Conservation (phyloP, 768 basidiomycete genomes). For the Tulasnella sp. region DNA sequence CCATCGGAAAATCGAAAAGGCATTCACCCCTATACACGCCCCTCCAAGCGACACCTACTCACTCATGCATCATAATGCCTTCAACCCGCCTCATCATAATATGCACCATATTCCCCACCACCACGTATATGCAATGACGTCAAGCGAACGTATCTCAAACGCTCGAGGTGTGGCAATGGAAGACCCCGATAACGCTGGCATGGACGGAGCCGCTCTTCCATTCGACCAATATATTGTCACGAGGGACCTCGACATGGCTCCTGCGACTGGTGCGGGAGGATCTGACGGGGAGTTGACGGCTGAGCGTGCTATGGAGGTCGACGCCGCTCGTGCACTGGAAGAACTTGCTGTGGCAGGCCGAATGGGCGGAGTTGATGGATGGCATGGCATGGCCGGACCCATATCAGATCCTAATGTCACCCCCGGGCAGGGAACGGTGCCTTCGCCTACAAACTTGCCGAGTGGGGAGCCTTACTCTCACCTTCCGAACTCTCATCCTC, state of each 20-base stretch:
- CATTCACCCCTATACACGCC: constrained; percentile 19
- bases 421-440: neutral
- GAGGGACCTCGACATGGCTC: neutral
- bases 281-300: constrained; percentile 8
- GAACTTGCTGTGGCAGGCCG: constrained; percentile 17
- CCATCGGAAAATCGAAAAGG: constrained; percentile 16
- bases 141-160: constrained; percentile 26
- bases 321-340: constrained; percentile 25
- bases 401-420: neutral
- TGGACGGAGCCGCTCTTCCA: constrained; percentile 9
- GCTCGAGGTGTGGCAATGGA: constrained; percentile 15
- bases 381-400: neutral
- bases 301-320: constrained; percentile 26
- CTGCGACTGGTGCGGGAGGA: neutral
- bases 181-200: constrained; percentile 6
- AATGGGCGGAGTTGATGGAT: neutral
- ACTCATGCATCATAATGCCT: constrained; percentile 14
- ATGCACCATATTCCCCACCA: constrained; percentile 22
- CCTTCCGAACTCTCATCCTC: neutral
- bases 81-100: constrained; percentile 19
- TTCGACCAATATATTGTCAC: constrained; percentile 9
- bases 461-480: neutral
- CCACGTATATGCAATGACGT: constrained; percentile 17
- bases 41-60: constrained; percentile 7
- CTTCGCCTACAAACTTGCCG: neutral